These are phyloP conservation scores for Sphagnurus paluster DNA, from an alignment of 1,284 basidiomycete genomes.

Conservation along the genomic window DNA sequence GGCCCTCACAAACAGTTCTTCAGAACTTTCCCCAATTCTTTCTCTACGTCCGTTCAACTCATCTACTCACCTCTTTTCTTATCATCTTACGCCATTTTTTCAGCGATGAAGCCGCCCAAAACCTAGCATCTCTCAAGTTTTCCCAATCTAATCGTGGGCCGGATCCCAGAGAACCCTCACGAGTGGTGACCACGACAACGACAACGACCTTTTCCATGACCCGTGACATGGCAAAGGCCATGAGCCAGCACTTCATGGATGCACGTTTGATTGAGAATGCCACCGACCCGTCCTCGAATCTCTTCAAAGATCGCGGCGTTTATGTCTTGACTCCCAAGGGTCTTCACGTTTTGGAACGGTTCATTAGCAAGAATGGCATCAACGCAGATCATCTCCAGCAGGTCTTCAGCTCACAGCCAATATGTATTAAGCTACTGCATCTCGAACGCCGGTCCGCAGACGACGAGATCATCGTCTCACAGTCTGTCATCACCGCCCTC, in stretches of 20 bases:
- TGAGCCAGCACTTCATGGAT: conserved; percentile 99
- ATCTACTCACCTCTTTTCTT: conserved; percentile 18
- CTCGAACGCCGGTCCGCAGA: conserved; percentile 91
- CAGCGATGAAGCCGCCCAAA: conserved; percentile 93
- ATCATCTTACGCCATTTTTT: conserved; percentile 12
- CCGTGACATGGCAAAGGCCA: conserved; percentile 98
- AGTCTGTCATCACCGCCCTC: conserved; percentile 90
- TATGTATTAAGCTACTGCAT: conserved; percentile 97
- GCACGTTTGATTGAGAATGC: conserved; percentile 97
- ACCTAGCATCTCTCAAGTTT: conserved; percentile 95
- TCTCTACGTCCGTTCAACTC: conserved; percentile 78
- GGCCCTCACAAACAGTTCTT: conserved; percentile 94
- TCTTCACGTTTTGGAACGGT: conserved; percentile 96
- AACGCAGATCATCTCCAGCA: conserved; percentile 89
- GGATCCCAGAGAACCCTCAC: conserved; percentile 95
- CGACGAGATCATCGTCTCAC: conserved; percentile 97
- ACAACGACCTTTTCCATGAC: conserved; percentile 99
- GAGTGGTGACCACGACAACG: conserved; percentile 98
- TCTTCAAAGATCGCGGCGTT: conserved; percentile 97
- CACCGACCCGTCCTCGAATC: conserved; percentile 81
- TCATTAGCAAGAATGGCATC: conserved; percentile 99
- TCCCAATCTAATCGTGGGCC: conserved; percentile 98
- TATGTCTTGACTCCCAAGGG: conserved; percentile 97
- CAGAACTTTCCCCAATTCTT: conserved; percentile 91
- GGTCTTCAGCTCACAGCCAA: conserved; percentile 91